Evolutionary conservation across 1,284 basidiomycete genomes (phyloP).

Genomic region (Termitomyces sp.): DNA sequence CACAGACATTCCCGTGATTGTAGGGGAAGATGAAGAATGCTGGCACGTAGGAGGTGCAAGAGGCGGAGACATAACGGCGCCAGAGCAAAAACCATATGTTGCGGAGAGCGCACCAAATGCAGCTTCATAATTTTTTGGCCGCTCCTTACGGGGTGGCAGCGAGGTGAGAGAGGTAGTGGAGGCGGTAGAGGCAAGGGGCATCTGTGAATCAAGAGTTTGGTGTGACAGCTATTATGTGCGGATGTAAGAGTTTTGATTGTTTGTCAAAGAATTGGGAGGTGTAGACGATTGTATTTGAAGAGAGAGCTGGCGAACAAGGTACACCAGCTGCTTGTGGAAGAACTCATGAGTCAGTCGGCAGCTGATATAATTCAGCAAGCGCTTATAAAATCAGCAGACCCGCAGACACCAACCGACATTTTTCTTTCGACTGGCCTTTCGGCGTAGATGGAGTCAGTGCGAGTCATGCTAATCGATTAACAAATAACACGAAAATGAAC

Average conservation of each 20-base stretch:
- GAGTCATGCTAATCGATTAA: neutral
- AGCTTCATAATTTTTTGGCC: conserved; percentile 16
- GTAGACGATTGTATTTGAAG: neutral
- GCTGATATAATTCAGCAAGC: neutral
- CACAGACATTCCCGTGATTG: neutral
- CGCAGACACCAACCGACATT: neutral
- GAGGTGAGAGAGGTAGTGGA: conserved; percentile 7
- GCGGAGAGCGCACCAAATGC: conserved; percentile 16
- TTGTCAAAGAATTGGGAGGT: neutral
- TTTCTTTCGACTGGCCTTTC: neutral
- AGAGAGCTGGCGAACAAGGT: no score
- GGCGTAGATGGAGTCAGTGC: neutral
- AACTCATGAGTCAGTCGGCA: conserved; percentile 1
- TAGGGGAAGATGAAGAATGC: neutral
- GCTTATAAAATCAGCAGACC: neutral
- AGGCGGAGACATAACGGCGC: conserved; percentile 3
- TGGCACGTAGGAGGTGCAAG: neutral
- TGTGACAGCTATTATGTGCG: neutral
- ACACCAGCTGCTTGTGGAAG: neutral
- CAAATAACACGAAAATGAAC: neutral
- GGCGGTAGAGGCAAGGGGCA: conserved; percentile 8
- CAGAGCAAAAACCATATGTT: conserved; percentile 15
- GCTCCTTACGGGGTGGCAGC: neutral
- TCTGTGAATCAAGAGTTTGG: neutral
- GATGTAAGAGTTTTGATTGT: neutral